Conservation (phyloP, 148 eudicot species). For the Amaranthus palmeri region DNA sequence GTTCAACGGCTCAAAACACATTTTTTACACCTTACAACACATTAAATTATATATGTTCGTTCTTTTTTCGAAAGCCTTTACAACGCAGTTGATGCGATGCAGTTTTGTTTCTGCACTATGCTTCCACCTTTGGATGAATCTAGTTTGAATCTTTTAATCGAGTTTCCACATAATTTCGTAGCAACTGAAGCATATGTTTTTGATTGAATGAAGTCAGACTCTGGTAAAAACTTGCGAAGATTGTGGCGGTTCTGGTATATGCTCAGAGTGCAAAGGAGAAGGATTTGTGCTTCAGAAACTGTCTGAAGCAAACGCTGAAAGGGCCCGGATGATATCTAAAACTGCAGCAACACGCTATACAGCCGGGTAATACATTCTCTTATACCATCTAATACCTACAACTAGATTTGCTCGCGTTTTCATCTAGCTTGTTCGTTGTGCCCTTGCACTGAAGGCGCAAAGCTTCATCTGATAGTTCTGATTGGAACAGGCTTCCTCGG, state of each 20-base stretch:
- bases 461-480: not conserved
- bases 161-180: not conserved
- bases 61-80: no score
- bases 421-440: not conserved
- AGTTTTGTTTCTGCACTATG: no score
- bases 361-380: slow-evolving; percentile 52
- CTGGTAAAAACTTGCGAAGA: slow-evolving; percentile 61
- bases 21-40: no score
- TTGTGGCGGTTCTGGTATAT: slow-evolving; percentile 87
- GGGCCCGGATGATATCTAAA: slow-evolving; percentile 63
- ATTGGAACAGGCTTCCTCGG: slow-evolving; percentile 75
- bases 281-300: slow-evolving; percentile 78
- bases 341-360: slow-evolving; percentile 89
- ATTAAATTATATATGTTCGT: no score
- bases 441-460: not conserved
- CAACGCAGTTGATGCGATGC: no score
- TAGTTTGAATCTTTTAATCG: not conserved
- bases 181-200: slow-evolving; percentile 6
- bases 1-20: no score
- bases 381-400: not conserved
- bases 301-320: slow-evolving; percentile 65
- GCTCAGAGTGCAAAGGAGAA: slow-evolving; percentile 94
- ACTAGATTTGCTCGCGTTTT: not conserved
- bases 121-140: not conserved
- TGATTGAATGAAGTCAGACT: slow-evolving; percentile 45